These are phyloP conservation scores for Leccinum rimulosum DNA, from an alignment of 768 basidiomycete species.

Conservation along the genomic window DNA sequence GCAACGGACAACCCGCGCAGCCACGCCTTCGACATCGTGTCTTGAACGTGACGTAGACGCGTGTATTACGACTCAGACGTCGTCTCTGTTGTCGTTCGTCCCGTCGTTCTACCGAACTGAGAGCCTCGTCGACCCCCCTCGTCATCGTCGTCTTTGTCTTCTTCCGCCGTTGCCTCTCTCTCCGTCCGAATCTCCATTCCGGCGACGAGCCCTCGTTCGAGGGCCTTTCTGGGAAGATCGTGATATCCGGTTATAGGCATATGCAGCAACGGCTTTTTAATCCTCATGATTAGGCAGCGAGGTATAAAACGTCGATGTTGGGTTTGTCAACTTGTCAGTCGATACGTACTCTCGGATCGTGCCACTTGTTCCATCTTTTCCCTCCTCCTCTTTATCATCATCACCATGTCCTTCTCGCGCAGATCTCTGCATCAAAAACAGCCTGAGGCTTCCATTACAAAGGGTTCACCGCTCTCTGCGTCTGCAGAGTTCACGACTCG, in stretches of 20 bases:
- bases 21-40: too few relatives aligned
- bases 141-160: too few relatives aligned
- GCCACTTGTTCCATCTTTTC: not conserved
- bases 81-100: too few relatives aligned
- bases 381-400: not conserved
- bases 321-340: too few relatives aligned
- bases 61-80: too few relatives aligned
- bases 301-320: constrained; percentile 15
- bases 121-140: too few relatives aligned
- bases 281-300: not conserved
- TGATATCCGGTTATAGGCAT: constrained; percentile 1
- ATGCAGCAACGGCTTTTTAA: not conserved
- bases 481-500: constrained; percentile 7
- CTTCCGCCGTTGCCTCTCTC: too few relatives aligned
- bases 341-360: not conserved
- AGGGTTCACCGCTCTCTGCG: constrained; percentile 11
- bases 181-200: too few relatives aligned
- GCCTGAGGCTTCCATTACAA: constrained; percentile 3
- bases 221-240: not conserved
- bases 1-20: too few relatives aligned
- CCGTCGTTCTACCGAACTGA: too few relatives aligned
- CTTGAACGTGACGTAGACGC: too few relatives aligned
- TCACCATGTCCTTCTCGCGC: constrained; percentile 20
- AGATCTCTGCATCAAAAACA: constrained; percentile 6
- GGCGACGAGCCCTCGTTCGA: too few relatives aligned